These are phyloP conservation scores for Petunia secreta DNA, from an alignment of 257 asterid species.

Conservation along the genomic window DNA sequence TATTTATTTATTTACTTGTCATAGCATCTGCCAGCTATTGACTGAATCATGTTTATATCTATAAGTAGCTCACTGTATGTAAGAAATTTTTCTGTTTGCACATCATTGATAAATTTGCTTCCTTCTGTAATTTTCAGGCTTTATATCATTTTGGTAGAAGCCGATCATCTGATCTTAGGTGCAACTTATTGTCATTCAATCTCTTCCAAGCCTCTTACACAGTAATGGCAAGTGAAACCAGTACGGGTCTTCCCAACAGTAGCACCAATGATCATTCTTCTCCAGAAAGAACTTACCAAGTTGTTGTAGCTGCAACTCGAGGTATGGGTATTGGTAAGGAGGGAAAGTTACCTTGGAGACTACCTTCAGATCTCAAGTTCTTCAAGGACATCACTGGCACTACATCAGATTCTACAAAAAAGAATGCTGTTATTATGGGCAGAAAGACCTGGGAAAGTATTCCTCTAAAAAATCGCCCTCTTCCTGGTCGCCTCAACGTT, in stretches of 20 bases:
- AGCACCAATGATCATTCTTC: conserved; percentile 30
- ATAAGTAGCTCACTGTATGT: no score
- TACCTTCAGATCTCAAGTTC: conserved; percentile 83
- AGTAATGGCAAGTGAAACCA: conserved; percentile 54
- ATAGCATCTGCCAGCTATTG: no score
- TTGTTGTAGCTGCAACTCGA: conserved; percentile 87
- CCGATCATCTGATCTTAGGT: conserved; percentile 28
- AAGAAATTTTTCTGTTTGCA: no score
- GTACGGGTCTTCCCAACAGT: conserved; percentile 44
- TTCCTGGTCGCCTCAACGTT: conserved; percentile 86
- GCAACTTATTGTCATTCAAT: not conserved
- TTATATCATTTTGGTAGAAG: conserved; percentile 21
- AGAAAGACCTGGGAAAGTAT: conserved; percentile 98
- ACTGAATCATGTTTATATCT: no score
- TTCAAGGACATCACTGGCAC: conserved; percentile 75
- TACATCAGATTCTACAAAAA: conserved; percentile 63
- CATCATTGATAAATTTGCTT: no score
- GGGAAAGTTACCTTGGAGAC: conserved; percentile 82
- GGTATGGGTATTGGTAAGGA: conserved; percentile 96
- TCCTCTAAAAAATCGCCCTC: conserved; percentile 70
- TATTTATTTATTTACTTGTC: no score
- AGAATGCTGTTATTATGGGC: conserved; percentile 92
- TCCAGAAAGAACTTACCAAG: conserved; percentile 67
- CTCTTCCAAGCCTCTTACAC: conserved; percentile 32
- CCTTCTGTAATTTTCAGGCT: conserved; percentile 26